Evolutionary conservation across 108 stramenopile genomes (phyloP).

Genomic region (Nannochloropsis oceanica): DNA sequence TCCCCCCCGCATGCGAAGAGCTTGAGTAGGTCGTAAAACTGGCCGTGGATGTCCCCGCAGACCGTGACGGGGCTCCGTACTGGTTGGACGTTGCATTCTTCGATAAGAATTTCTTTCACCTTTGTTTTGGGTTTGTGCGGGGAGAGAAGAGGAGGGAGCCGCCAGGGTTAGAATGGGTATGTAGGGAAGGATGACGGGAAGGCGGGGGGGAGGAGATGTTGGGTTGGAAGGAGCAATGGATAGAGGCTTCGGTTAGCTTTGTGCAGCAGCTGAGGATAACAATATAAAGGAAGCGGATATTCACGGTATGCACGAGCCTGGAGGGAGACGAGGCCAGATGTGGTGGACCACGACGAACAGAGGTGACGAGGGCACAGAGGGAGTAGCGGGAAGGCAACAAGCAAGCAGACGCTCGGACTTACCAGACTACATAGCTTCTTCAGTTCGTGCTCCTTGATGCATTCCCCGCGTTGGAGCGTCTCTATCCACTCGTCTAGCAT

Average conservation of each 20-base stretch:
- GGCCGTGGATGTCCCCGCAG: constrained; percentile 42
- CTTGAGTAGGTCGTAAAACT: constrained; percentile 38
- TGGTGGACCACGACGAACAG: no score
- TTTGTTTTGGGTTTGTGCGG: not conserved
- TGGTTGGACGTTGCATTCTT: constrained; percentile 40
- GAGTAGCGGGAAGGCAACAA: not conserved
- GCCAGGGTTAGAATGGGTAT: no score
- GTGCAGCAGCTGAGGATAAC: not conserved
- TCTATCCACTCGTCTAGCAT: constrained; percentile 31
- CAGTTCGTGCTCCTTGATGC: constrained; percentile 21
- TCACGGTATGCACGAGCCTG: not conserved
- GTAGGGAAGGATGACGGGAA: no score
- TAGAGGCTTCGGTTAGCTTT: no score
- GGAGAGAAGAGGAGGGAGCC: not conserved
- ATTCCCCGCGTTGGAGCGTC: constrained; percentile 19
- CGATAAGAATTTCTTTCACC: constrained; percentile 37
- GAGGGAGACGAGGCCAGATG: no score
- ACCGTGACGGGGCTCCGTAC: constrained; percentile 37
- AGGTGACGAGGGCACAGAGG: not conserved
- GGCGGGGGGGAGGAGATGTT: no score
- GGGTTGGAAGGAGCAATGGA: no score
- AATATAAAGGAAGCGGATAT: not conserved
- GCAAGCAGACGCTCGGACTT: not conserved
- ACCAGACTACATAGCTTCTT: constrained; percentile 22
- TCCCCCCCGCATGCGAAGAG: constrained; percentile 32